Base-by-base conservation (phyloP, 768 basidiomycete genomes). In the Clavulina sp. region DNA sequence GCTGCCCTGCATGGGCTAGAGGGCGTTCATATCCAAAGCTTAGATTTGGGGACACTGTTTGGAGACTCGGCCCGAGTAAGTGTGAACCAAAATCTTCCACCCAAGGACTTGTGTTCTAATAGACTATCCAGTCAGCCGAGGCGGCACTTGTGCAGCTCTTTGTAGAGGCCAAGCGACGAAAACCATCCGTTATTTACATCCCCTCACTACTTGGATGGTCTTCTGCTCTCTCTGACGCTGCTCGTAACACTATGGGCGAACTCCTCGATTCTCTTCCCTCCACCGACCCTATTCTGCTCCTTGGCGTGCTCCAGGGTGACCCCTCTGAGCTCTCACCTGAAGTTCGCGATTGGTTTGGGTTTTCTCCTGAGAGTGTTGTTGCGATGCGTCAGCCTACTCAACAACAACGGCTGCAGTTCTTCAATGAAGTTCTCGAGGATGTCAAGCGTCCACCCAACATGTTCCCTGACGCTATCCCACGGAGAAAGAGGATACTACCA, bases 111-210 rank as follows among this genome's bases (percentile, higher is more conserved):
- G 50, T 32, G 13, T 41, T 28, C 23, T 51, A 58, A 13, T 53
- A 49, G 33, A 38, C n/a, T 32, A 3, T 48, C 4, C 51, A 93
- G 89, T 87, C 87, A 1, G 66, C 78, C 3, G 95, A 99, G 66
- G 86, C 95, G 1, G 82, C 86, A 2, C 79, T 96, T 50, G 88
- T 96, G 3, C 92, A 97, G 59, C 71, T 95, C 18, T 96, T 99
- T 60, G 74, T 92, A 21, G 95, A 99, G 64, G 95, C 93, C 0
- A 97, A 96, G 62, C 80, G 93, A 26, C 87, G 95, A 62, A 91
- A 93, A 59, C 95, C 95, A 0, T 91, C 89, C 0, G 81, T 97
- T 33, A 76, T 99, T 46, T 97, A 92, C 64, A 86, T 99, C 29
- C 93, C 93, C 0, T 84, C 87, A 1, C 74, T 99, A 4, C 60